Evolutionary conservation across 2,329 filamentous ascomycete species (phyloP), one percentile per base, ranked within the genome.

Genomic region (Aspergillus hortae): DNA sequence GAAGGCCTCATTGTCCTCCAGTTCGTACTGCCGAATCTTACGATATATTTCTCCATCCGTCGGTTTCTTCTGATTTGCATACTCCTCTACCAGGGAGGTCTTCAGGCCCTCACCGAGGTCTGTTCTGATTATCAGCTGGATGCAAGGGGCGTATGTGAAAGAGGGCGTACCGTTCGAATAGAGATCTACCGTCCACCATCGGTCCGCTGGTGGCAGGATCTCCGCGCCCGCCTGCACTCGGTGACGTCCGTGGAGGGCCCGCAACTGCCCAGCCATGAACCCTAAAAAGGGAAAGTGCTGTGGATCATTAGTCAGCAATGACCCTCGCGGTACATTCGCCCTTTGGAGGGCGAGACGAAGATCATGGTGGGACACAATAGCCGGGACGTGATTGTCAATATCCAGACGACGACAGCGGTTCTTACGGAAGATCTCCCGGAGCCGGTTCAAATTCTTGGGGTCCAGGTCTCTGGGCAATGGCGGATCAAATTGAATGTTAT

Each of bases 101-200:
- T 30, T 45, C n/a, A 58, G 45, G 21, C 21, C 5, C 21, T 23
- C 21, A 23, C 21, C 21, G 21, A 23, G 56, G 36, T 56, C 54
- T 58, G 4, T 33, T 17, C 6, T 7, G 10, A 46, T 35, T 2
- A 12, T 33, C 23, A 17, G 15, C 6, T n/a, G 15, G 27, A 17
- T 32, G 25, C 42, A 27, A 27, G 42, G 17, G 14, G 7, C 14
- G n/a, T 15, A 27, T 23, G n/a, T 44, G 4, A 23, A 30, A 44
- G n/a, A n/a, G 2, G 32, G 4, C 27, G 17, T 46, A 68, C 65
- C 56, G 50, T 61, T 51, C 9, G 59, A 49, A 47, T 65, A 69
- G 12, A 68, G 47, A 52, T 69, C 61, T 6, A 68, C 64, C 27
- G 57, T 61, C 66, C 64, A 69, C 60, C 57, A 62, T 15, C 53